A percentile compares a stretch with the other conserved stretches of the same genome.
These are phyloP conservation scores for Boletellus sp. DNA, from an alignment of 768 basidiomycete species.

Conservation along the genomic window DNA sequence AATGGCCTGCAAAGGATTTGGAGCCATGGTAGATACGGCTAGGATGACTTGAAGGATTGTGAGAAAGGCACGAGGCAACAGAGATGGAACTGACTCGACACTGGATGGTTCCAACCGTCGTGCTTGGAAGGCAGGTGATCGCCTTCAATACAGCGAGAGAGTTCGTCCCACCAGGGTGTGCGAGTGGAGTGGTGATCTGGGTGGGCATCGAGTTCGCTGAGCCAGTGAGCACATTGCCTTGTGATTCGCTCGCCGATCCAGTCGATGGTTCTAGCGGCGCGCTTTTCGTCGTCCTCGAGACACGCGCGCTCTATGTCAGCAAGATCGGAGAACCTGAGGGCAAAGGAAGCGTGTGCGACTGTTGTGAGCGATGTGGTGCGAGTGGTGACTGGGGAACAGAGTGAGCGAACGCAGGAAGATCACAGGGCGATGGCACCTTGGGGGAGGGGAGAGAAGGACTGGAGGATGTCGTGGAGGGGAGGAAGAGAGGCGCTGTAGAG, in stretches of 20 bases:
- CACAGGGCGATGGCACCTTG: conserved; percentile 50
- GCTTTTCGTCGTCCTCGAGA: conserved; percentile 73
- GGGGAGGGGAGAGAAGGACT: conserved; percentile 81
- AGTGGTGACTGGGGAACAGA: conserved; percentile 58
- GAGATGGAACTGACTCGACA: conserved; percentile 53
- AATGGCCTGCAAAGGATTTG: conserved; percentile 79
- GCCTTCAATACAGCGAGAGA: conserved; percentile 71
- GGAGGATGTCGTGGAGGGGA: conserved; percentile 66
- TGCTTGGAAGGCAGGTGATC: conserved; percentile 66
- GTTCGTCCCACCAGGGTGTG: conserved; percentile 88
- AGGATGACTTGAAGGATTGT: conserved; percentile 56
- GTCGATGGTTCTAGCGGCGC: conserved; percentile 77
- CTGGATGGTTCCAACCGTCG: conserved; percentile 88
- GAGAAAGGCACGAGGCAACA: conserved; percentile 11
- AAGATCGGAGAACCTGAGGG: conserved; percentile 76
- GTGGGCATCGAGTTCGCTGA: conserved; percentile 56
- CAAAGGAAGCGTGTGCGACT: conserved; percentile 68
- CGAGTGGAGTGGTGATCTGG: conserved; percentile 39
- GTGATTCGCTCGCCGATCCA: conserved; percentile 78
- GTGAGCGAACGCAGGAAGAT: conserved; percentile 4
- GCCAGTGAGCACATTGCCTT: conserved; percentile 63
- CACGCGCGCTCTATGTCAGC: conserved; percentile 68
- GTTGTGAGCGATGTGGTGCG: conserved; percentile 70
- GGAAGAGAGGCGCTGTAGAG: conserved; percentile 60
- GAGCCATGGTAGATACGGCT: conserved; percentile 77